Evolutionary conservation across 2,329 filamentous ascomycete genomes (phyloP), one percentile per base, ranked within the genome.

Genomic region (Cytospora piceae): DNA sequence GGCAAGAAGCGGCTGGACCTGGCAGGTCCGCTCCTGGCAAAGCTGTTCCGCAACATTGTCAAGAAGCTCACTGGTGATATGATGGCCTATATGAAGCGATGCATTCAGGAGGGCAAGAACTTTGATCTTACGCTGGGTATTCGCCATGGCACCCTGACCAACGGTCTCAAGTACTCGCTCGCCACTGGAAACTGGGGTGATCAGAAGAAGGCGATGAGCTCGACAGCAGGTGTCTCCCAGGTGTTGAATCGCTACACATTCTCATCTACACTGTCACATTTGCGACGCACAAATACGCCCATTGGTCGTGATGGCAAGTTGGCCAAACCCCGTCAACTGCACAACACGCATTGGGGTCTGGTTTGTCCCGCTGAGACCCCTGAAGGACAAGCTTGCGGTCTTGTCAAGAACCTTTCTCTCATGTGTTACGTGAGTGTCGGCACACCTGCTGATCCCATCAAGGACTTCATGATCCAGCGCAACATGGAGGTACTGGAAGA

Each of bases 141-240:
- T 74, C 98, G 97, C 81, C 89, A 91, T 27, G 90, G 89, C 69
- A 97, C 95, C 24, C 85, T 99, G 71, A 96, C 94, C 24, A 96
- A 95, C 74, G 95, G 94, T 58, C 81, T 99, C 70, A 97, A 97
- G 76, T 99, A 99, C 79, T 97, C 95, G 61, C 83, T 99, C 68
- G 94, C 95, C 31, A 99, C 95, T 17, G 95, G 95, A 71, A 99
- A 99, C 79, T 99, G 95, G 96, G 96, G 95, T 74, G 95, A 99
- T 71, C 95, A 99, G 82, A 99, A 98, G 85, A 99, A 98, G 82
- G 94, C 95, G 24, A 91, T 92, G 72, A 94, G 90, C 72, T 92
- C 94, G 1, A 98, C 96, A 70, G 95, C 95, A 56, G 96, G 95
- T 84, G 95, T 99, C 56, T 98, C 94, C 57, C 95, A 99, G 80